Percentiles rank a stretch among this genome's conserved stretches.
Evolutionary conservation across 306 rosid species (phyloP).

Genomic region (Gleditsia sinensis): DNA sequence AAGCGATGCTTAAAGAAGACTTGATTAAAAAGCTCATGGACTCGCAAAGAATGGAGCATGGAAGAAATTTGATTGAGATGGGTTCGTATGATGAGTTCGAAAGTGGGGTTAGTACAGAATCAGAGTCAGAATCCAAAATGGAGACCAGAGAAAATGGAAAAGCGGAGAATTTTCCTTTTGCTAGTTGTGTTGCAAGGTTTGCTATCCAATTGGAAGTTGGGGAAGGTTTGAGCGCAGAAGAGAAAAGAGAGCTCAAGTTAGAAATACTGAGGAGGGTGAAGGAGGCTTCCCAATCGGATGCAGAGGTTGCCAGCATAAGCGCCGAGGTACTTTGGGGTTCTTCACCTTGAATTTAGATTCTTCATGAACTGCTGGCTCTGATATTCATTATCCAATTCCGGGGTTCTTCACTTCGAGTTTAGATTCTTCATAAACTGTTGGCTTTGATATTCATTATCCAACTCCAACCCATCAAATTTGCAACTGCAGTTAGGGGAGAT

Average conservation of each 20-base stretch:
- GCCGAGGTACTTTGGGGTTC: slow-evolving; percentile 73
- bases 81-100: background rate
- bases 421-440: no score
- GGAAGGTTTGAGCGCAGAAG: slow-evolving; percentile 54
- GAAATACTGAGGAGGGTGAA: slow-evolving; percentile 54
- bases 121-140: background rate
- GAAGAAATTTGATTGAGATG: background rate
- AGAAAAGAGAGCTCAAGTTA: slow-evolving; percentile 54
- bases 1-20: slow-evolving; percentile 42
- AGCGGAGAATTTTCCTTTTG: slow-evolving; percentile 31
- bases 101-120: background rate
- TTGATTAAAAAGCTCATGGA: slow-evolving; percentile 56
- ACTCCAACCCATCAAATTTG: no score
- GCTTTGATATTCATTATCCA: no score
- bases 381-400: no score
- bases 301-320: slow-evolving; percentile 53
- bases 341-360: slow-evolving; percentile 40
- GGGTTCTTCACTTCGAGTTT: slow-evolving; percentile 60
- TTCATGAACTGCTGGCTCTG: no score
- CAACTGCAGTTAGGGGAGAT: no score
- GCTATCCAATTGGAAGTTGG: slow-evolving; percentile 63
- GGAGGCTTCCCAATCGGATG: slow-evolving; percentile 55
- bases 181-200: slow-evolving; percentile 55
- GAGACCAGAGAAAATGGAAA: background rate
- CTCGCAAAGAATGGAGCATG: slow-evolving; percentile 48